These are phyloP conservation scores for Datura wrightii DNA, from an alignment of 257 asterid genomes.

Conservation along the genomic window DNA sequence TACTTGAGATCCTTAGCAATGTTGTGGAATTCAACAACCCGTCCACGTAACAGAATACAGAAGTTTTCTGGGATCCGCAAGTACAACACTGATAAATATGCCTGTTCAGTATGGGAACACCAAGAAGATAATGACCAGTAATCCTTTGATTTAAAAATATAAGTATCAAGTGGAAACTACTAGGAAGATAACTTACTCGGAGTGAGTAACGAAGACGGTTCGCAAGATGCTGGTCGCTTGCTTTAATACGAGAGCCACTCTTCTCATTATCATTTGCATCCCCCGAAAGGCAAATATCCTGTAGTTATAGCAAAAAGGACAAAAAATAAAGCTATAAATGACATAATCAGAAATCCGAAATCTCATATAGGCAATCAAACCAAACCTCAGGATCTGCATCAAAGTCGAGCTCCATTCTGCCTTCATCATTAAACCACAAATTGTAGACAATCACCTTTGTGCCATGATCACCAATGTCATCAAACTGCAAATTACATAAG, in stretches of 20 bases:
- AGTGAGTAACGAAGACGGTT: constrained; percentile 83
- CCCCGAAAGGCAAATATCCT: constrained; percentile 76
- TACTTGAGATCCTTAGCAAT: constrained; percentile 77
- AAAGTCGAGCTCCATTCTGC: constrained; percentile 81
- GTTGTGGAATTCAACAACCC: constrained; percentile 65
- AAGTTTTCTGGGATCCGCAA: constrained; percentile 64
- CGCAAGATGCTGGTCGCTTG: constrained; percentile 72
- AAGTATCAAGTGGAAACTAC: not conserved
- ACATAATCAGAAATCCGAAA: constrained; percentile 18
- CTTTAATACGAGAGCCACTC: constrained; percentile 40
- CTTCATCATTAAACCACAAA: constrained; percentile 81
- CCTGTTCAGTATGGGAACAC: constrained; percentile 54
- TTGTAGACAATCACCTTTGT: constrained; percentile 76
- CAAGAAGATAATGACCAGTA: constrained; percentile 31
- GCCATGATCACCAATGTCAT: constrained; percentile 81
- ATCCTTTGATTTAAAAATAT: not conserved
- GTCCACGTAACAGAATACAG: constrained; percentile 73
- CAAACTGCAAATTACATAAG: constrained; percentile 54
- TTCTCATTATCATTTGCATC: constrained; percentile 40
- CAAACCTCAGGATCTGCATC: constrained; percentile 82
- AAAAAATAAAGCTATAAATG: constrained; percentile 27
- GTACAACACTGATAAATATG: constrained; percentile 83
- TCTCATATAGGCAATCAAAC: constrained; percentile 23
- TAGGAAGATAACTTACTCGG: constrained; percentile 63
- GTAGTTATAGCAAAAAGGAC: constrained; percentile 36